These are phyloP conservation scores for Quercus mongolica DNA, from an alignment of 306 rosid genomes.

Conservation along the genomic window DNA sequence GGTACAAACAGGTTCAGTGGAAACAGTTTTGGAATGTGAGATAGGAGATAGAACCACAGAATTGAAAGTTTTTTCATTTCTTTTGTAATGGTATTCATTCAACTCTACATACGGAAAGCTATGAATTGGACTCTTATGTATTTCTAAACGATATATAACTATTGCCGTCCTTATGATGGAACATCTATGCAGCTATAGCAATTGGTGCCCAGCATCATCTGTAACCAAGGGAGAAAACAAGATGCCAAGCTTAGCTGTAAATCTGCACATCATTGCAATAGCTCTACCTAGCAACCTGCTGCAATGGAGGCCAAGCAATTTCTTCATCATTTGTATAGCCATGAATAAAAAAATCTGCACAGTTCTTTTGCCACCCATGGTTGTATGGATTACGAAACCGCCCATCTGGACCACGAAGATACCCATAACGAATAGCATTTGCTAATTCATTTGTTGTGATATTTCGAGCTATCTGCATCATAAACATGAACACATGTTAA, in stretches of 20 bases:
- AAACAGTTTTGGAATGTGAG: background rate
- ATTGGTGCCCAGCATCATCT: background rate
- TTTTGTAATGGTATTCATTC: background rate
- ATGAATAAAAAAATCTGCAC: constrained; percentile 61
- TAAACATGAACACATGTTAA: constrained; percentile 9
- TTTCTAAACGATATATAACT: background rate
- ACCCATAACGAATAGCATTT: constrained; percentile 67
- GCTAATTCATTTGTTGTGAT: constrained; percentile 84
- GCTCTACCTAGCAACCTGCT: constrained; percentile 52
- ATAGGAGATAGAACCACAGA: background rate
- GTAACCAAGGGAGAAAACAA: background rate
- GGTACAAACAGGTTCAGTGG: too few species aligned
- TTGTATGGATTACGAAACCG: constrained; percentile 76
- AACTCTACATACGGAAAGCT: background rate
- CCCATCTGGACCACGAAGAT: constrained; percentile 87
- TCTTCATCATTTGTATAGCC: constrained; percentile 66
- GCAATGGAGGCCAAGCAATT: constrained; percentile 77
- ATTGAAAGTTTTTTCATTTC: background rate
- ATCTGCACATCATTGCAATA: constrained; percentile 9
- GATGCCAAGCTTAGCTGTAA: background rate
- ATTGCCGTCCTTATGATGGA: background rate
- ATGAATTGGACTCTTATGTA: background rate
- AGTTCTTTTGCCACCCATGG: constrained; percentile 78
- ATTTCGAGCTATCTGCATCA: constrained; percentile 80
- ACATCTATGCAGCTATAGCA: background rate